phyloP scores from a whole-genome alignment of 176 grass and related monocot genomes.

The Oryza nivara region DNA sequence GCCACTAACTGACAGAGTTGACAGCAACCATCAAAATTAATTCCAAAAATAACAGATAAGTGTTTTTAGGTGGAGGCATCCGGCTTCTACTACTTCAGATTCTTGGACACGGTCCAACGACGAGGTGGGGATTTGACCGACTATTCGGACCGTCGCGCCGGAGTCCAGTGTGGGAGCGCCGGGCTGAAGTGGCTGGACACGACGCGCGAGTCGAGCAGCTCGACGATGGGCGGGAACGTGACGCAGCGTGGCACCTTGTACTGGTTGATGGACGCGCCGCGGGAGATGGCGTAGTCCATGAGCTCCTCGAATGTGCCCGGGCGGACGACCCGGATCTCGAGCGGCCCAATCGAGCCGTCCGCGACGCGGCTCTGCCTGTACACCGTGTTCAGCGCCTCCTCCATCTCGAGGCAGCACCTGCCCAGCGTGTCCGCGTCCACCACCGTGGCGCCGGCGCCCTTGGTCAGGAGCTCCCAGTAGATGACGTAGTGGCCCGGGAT shows the following conservation, averaged over 20 bases:
- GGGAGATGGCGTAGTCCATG: constrained; percentile 94
- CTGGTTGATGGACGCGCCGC: constrained; percentile 91
- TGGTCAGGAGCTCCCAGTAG: constrained; percentile 87
- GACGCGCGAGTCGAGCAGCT: constrained; percentile 89
- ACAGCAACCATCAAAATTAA: constrained; percentile 36
- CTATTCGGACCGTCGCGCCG: constrained; percentile 46
- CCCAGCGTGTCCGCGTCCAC: constrained; percentile 49
- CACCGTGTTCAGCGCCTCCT: constrained; percentile 80
- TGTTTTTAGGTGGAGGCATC: constrained; percentile 20
- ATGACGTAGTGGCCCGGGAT: constrained; percentile 95
- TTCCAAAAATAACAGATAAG: constrained; percentile 37
- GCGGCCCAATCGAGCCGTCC: constrained; percentile 83
- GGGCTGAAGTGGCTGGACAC: constrained; percentile 89
- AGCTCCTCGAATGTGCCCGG: constrained; percentile 88
- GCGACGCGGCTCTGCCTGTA: constrained; percentile 94
- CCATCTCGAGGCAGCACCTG: constrained; percentile 81
- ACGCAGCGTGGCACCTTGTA: constrained; percentile 94
- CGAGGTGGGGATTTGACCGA: background rate
- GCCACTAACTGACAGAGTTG: constrained; percentile 38
- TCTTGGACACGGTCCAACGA: constrained; percentile 2
- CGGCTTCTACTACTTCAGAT: constrained; percentile 12
- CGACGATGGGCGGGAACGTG: constrained; percentile 83
- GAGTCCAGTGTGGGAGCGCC: constrained; percentile 70
- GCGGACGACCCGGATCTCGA: constrained; percentile 88
- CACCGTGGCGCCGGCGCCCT: background rate